These are phyloP conservation scores for Ustilago cynodontis DNA, from an alignment of 1,284 basidiomycete genomes.

Conservation along the genomic window DNA sequence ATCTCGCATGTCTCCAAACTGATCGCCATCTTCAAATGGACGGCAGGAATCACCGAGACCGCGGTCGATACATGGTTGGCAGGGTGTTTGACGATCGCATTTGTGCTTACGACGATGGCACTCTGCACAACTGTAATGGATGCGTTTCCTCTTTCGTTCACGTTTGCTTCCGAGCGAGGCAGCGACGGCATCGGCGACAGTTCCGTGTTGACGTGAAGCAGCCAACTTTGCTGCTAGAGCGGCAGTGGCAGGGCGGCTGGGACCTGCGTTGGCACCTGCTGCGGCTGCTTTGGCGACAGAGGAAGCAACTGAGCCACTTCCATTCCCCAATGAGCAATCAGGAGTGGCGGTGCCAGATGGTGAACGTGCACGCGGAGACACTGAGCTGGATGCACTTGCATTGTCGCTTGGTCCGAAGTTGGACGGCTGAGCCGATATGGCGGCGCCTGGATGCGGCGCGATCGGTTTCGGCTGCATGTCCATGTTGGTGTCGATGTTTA, in stretches of 20 bases:
- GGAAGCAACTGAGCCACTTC: slow-evolving; percentile 7
- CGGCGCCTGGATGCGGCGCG: slow-evolving; percentile 33
- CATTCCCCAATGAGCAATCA: slow-evolving; percentile 29
- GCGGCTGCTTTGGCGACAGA: slow-evolving; percentile 39
- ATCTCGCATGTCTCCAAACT: slow-evolving; percentile 64
- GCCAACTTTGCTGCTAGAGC: slow-evolving; percentile 38
- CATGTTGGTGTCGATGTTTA: too few species aligned
- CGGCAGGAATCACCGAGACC: slow-evolving; percentile 62
- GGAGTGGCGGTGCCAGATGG: slow-evolving; percentile 44
- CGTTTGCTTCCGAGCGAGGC: slow-evolving; percentile 57
- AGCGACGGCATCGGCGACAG: slow-evolving; percentile 62
- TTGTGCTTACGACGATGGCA: slow-evolving; percentile 67
- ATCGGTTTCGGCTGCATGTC: slow-evolving; percentile 44
- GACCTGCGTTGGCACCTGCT: slow-evolving; percentile 33
- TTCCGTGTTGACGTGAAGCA: slow-evolving; percentile 36
- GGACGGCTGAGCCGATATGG: slow-evolving; percentile 11
- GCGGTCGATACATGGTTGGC: slow-evolving; percentile 65
- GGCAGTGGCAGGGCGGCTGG: slow-evolving; percentile 34
- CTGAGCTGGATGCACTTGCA: slow-evolving; percentile 37
- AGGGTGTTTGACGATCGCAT: slow-evolving; percentile 65
- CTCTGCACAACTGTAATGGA: slow-evolving; percentile 67
- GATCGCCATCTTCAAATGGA: slow-evolving; percentile 64
- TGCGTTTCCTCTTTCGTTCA: slow-evolving; percentile 62
- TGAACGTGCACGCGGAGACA: slow-evolving; percentile 38
- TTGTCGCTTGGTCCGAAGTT: slow-evolving; percentile 22